Percentiles rank a stretch among this genome's conserved stretches.
Conservation (phyloP, 306 rosid species). For the Malus fusca region DNA sequence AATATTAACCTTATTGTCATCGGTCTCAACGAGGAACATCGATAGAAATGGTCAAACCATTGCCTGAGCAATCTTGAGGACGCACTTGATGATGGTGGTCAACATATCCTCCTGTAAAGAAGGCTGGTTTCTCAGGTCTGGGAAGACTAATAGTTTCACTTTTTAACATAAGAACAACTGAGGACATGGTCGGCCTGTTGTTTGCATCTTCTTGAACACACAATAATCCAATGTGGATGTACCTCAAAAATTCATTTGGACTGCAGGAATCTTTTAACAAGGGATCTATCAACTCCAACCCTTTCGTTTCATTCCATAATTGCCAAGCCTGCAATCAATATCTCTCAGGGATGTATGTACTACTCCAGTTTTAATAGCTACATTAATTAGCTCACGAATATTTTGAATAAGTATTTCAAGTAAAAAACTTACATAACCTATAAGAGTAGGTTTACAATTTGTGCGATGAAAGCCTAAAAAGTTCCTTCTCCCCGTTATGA, state of each 20-base stretch:
- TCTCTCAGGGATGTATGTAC: not conserved
- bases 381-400: too few species aligned
- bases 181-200: constrained; percentile 49
- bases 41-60: constrained; percentile 16
- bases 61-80: constrained; percentile 11
- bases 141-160: constrained; percentile 11
- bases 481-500: constrained; percentile 27
- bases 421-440: constrained; percentile 6
- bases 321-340: not conserved
- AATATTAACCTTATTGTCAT: not conserved
- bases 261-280: not conserved
- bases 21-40: not conserved
- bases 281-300: not conserved
- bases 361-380: not conserved
- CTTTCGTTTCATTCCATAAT: not conserved
- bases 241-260: not conserved
- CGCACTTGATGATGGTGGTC: not conserved
- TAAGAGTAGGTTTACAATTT: not conserved
- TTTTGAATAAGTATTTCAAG: too few species aligned
- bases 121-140: constrained; percentile 5
- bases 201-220: constrained; percentile 43
- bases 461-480: not conserved
- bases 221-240: not conserved
- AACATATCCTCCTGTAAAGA: not conserved
- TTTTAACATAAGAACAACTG: constrained; percentile 31